Evolutionary conservation across 1,139 yeast genomes (phyloP), one percentile per base, ranked within the genome.

Genomic region (Nakaseomyces sp.): DNA sequence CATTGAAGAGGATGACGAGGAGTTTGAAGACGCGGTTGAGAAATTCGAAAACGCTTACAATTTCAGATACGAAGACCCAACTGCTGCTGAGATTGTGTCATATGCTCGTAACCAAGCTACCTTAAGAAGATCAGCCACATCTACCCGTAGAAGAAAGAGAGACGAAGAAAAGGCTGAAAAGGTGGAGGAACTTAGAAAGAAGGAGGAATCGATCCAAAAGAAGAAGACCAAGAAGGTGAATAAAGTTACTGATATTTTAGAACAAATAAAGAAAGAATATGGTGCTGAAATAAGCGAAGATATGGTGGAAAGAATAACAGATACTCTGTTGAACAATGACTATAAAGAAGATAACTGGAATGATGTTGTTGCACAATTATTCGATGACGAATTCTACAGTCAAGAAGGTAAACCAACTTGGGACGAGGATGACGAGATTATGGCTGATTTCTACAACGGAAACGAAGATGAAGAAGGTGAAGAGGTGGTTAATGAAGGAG

Each of bases 81-180:
- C 79, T 52, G 76, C 96, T 8, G 86, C 91, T 0, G 96, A 91
- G 58, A 86, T 93, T 63, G 82, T 88, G 26, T 81, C 95, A n/a
- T 93, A 91, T 68, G 97, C 98, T 4, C 87, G 99, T 74, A 84
- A 75, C 51, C 96, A 88, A 62, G 95, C 94, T 22, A 87, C 97
- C 0, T 72, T 88, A 57, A 80, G 98, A 67, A 76, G 98, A 61
- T 77, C 81, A 18, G 80, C 79, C 42, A 74, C 82, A 47, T 79
- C 80, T 52, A 66, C 84, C 17, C 77, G 98, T 57, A 87, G 87
- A 68, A 77, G 82, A 63, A 81, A 81, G 65, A 79, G 98, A 68
- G 91, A 87, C 43, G 74, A 71, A 59, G 77, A 79, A 61, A 74
- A 70, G 46, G 82, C 77, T 40, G 73, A 69, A 41, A 76, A 72